Evolutionary conservation across 2,329 filamentous ascomycete species (phyloP), one percentile per base, ranked within the genome.

Genomic region (Mycosphaerella arachidis): DNA sequence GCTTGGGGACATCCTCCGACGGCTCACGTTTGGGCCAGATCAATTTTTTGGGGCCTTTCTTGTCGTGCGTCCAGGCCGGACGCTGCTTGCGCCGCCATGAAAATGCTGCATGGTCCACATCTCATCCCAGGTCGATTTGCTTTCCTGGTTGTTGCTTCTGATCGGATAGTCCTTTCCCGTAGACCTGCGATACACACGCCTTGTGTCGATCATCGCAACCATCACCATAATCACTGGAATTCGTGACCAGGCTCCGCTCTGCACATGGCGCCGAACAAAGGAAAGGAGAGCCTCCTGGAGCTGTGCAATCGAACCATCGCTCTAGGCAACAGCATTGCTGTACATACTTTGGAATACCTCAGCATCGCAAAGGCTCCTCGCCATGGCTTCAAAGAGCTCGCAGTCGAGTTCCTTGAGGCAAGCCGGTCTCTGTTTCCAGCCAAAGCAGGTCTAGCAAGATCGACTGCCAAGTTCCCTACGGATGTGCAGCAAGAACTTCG

Each of bases 341-440:
- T 87, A 51, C 83, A 81, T 64, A 83, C 87, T 77, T 79, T 87
- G 45, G 85, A 88, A 70, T 87, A 86, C 63, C 77, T 87, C 24
- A 83, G 81, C 57, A 79, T 81, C 4, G 79, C 81, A 59, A 84
- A 83, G 66, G 75, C 80, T 37, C 78, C 81, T 37, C 81, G 82
- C 0, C 75, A 80, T 55, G 82, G 83, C 33, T 84, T 87, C 71
- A 81, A 83, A 60, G 75, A 79, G 29, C 78, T 90, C 20, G 85
- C 86, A 9, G 81, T 82, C 62, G 85, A 87, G 64, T 88, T 89
- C 68, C 80, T 90, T 59, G 86, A 89, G 58, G 83, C 85, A 5
- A 87, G 84, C 70, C 82, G 85, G 56, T 82, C 86, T 46, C 77
- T 90, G 46, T 88, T 86, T 78, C 82, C 84, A n/a, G 85, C 89